Evolutionary conservation across 2,329 filamentous ascomycete species (phyloP).

Genomic region (Sporothrix inflata): DNA sequence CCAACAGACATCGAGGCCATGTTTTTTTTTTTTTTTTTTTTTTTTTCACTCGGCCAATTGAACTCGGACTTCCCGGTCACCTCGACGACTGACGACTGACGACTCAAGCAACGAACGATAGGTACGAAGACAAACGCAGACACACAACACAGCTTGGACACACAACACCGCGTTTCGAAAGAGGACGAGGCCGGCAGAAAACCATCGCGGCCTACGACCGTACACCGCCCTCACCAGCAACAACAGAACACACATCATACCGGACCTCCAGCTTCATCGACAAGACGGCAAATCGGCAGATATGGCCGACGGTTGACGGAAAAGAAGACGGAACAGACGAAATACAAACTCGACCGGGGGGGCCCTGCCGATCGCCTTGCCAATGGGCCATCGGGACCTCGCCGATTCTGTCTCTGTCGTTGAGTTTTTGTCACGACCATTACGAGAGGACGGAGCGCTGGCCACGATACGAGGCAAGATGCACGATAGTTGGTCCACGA

Average conservation of each 20-base stretch:
- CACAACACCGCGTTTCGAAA: neutral
- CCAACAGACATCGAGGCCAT: neutral
- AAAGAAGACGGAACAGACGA: neutral
- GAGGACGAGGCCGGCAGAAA: neutral
- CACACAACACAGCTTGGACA: no score
- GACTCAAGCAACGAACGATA: no score
- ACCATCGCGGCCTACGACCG: neutral
- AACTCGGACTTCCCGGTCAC: no score
- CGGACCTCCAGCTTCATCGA: neutral
- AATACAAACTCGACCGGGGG: neutral
- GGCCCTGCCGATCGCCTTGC: neutral
- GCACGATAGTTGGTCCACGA: neutral
- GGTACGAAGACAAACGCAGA: no score
- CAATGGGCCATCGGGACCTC: neutral
- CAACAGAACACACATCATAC: neutral
- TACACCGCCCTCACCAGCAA: neutral
- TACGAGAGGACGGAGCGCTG: neutral
- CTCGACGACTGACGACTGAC: no score
- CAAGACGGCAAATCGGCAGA: constrained; percentile 4
- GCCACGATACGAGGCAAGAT: neutral
- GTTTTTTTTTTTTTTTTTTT: no score
- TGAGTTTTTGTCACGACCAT: constrained; percentile 11
- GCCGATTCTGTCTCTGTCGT: neutral
- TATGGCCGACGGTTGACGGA: neutral
- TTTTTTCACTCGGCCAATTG: no score